Evolutionary conservation across 768 basidiomycete species (phyloP).

Genomic region (Boletus speciosus): DNA sequence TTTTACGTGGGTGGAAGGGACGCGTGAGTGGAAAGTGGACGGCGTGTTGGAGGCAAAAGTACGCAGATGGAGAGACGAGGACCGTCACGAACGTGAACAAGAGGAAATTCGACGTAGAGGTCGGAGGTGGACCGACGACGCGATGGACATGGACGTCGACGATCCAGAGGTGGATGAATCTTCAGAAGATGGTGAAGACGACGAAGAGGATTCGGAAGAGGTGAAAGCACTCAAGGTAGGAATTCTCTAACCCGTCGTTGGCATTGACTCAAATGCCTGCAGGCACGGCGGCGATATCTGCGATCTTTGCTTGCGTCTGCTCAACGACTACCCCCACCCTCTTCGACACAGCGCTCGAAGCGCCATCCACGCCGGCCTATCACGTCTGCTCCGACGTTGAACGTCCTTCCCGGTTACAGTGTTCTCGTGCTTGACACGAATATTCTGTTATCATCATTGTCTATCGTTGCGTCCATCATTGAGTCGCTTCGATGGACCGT

Average conservation of each 20-base stretch:
- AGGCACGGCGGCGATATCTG: constrained; percentile 76
- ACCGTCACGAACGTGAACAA: constrained; percentile 58
- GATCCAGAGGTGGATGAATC: constrained; percentile 48
- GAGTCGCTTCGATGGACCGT: constrained; percentile 84
- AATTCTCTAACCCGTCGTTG: constrained; percentile 9
- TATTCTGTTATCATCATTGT: constrained; percentile 81
- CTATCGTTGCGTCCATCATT: constrained; percentile 68
- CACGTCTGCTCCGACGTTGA: constrained; percentile 41
- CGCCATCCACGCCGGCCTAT: constrained; percentile 27
- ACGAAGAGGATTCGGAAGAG: constrained; percentile 67
- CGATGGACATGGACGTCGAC: constrained; percentile 69
- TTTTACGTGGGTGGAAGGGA: constrained; percentile 60
- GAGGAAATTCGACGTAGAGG: constrained; percentile 65
- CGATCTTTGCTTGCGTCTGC: constrained; percentile 57
- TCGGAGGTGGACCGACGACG: constrained; percentile 60
- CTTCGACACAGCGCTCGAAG: constrained; percentile 28
- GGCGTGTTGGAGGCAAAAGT: constrained; percentile 69
- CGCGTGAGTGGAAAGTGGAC: constrained; percentile 59
- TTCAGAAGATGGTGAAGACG: constrained; percentile 44
- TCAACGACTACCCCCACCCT: constrained; percentile 29
- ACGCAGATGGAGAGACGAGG: constrained; percentile 65
- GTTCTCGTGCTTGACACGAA: constrained; percentile 93
- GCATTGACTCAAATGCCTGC: constrained; percentile 9
- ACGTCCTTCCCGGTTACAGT: constrained; percentile 81
- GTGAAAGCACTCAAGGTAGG: constrained; percentile 77